A percentile compares a stretch with the other conserved stretches of the same genome.
Conservation (phyloP, 345 rosid species). For the Nephelium lappaceum region DNA sequence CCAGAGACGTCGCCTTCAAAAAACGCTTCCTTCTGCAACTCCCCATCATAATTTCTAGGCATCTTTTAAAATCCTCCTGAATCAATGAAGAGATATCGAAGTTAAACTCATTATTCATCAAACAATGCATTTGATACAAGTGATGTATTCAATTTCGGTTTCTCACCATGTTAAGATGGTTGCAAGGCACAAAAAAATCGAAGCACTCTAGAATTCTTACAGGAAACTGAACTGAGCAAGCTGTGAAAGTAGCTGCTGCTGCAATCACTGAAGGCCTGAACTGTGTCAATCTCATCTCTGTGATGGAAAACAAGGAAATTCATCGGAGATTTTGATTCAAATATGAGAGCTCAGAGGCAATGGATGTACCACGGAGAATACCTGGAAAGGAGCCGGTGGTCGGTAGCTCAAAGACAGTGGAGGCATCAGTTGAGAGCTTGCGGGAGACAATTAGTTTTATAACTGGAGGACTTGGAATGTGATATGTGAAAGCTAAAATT, state of each 20-base stretch:
- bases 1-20: not conserved
- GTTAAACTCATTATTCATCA: not conserved
- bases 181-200: not conserved
- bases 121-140: not conserved
- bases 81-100: not conserved
- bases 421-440: too few relatives aligned
- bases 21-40: not conserved
- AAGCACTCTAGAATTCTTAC: not conserved
- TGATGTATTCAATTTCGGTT: not conserved
- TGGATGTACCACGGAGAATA: too few relatives aligned
- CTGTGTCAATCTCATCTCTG: not conserved
- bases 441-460: too few relatives aligned
- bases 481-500: too few relatives aligned
- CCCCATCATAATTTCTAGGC: not conserved
- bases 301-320: not conserved
- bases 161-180: not conserved
- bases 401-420: too few relatives aligned
- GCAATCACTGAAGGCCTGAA: constrained; percentile 11
- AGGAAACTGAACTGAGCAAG: not conserved
- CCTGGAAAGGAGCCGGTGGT: too few relatives aligned
- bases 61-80: not conserved
- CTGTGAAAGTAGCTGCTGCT: constrained; percentile 1
- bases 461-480: too few relatives aligned
- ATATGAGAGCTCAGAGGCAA: too few relatives aligned
- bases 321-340: not conserved